Evolutionary conservation across 192 early-diverging fungal species (phyloP), one percentile per base, ranked within the genome.

Genomic region (Dimargaris cristalligena): DNA sequence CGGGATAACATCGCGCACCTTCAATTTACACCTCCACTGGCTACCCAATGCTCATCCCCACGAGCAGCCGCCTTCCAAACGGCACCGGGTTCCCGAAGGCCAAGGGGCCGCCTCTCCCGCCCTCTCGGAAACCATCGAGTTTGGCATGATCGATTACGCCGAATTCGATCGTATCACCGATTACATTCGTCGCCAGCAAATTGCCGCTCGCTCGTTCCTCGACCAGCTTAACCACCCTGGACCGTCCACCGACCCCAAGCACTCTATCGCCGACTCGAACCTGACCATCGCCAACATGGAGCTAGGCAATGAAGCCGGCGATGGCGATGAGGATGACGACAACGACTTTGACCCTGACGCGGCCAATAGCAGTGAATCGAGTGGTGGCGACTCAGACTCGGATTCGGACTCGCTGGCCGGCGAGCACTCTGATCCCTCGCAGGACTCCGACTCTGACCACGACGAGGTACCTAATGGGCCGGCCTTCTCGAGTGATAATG

Each of bases 71-170:
- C 8, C 22, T 34, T 22, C 8, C 18, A 22, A 45, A 38, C 10
- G 65, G 25, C 22, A 14, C 47, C 16, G 47, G 32, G n/a, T n/a
- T n/a, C 1, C 31, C 44, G 9, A 30, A 20, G 20, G 29, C 28
- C 2, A 18, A 2, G 26, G 47, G 8, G 16, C 18, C 16, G 28
- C 47, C 20, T 59, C 48, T 33, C 49, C 58, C 11, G 34, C 58
- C n/a, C 45, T 56, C 18, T 34, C 65, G 34, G 60, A 32, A 18
- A 20, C 23, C 2, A 29, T 52, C 4, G 60, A 66, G 30, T 74
- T 74, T 34, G 60, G 60, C 8, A 70, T 74, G 72, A 67, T 74
- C 22, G 65, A 67, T n/a, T 63, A 71, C 34, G 57, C 72, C 3
- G 72, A 74, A 28, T 74, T 67, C 62, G 59, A 46, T n/a, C 61